Evolutionary conservation across 768 basidiomycete species (phyloP).

Genomic region (Russula dissimulans): DNA sequence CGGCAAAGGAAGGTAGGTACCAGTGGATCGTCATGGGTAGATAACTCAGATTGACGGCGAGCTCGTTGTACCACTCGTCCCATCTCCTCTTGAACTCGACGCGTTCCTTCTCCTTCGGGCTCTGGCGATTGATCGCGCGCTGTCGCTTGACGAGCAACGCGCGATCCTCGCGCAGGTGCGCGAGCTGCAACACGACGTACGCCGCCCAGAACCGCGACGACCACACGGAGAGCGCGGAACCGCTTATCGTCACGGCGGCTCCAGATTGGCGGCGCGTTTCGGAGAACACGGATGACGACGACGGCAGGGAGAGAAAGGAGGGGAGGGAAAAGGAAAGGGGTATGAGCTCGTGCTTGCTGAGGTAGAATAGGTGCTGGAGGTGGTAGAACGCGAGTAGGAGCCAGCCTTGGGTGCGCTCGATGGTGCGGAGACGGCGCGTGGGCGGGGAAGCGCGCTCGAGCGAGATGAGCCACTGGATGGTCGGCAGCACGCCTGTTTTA

Average conservation of each 20-base stretch:
- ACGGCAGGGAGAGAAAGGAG: too few species aligned
- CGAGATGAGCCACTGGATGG: constrained; percentile 70
- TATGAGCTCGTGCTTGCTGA: constrained; percentile 51
- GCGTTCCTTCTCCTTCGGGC: constrained; percentile 33
- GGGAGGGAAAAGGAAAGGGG: constrained; percentile 38
- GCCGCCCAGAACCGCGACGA: constrained; percentile 76
- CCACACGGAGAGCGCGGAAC: constrained; percentile 49
- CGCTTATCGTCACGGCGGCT: constrained; percentile 32
- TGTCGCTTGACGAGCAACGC: constrained; percentile 48
- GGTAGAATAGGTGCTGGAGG: constrained; percentile 66
- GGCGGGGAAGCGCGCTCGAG: constrained; percentile 65
- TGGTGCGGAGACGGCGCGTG: constrained; percentile 59
- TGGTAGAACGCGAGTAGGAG: constrained; percentile 76
- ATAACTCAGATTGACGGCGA: constrained; percentile 63
- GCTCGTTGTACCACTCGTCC: constrained; percentile 62
- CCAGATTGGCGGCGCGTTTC: constrained; percentile 21
- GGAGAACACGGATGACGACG: neutral
- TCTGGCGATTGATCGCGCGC: constrained; percentile 33
- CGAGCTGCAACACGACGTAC: constrained; percentile 70
- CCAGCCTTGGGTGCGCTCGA: constrained; percentile 73
- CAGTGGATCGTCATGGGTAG: constrained; percentile 82
- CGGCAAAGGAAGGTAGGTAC: constrained; percentile 31
- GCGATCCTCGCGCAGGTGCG: constrained; percentile 60
- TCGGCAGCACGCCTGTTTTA: constrained; percentile 58
- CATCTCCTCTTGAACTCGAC: constrained; percentile 49